Percentiles rank a stretch among this genome's conserved stretches.
These are phyloP conservation scores for Bryoglossum gracile DNA, from an alignment of 495 filamentous ascomycete species.

Conservation along the genomic window DNA sequence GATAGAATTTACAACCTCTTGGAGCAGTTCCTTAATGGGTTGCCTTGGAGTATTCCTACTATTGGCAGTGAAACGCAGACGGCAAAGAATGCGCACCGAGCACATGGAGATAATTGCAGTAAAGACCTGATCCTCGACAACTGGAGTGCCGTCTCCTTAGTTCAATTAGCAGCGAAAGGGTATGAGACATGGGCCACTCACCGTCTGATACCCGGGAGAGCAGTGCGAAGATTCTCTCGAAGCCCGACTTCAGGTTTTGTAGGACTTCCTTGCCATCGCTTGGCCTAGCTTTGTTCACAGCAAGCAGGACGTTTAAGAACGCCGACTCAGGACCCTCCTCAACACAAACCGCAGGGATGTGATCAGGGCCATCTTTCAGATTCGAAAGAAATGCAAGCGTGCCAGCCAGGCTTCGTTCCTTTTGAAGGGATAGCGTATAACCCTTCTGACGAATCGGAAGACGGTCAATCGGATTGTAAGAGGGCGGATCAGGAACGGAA, in stretches of 20 bases:
- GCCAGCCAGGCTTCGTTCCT: constrained; percentile 27
- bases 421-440: constrained; percentile 28
- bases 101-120: constrained; percentile 32
- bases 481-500: constrained; percentile 17
- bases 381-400: constrained; percentile 35
- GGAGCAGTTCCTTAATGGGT: constrained; percentile 23
- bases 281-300: constrained; percentile 28
- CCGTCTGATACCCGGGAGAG: constrained; percentile 20
- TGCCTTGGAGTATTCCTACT: constrained; percentile 11
- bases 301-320: constrained; percentile 30
- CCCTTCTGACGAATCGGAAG: constrained; percentile 4
- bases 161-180: constrained; percentile 5
- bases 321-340: constrained; percentile 26
- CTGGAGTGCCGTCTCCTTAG: constrained; percentile 1
- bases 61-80: constrained; percentile 24
- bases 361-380: constrained; percentile 25
- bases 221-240: constrained; percentile 26
- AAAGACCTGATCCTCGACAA: constrained; percentile 26
- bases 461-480: constrained; percentile 13
- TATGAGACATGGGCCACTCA: constrained; percentile 6
- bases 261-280: constrained; percentile 16
- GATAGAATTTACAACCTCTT: constrained; percentile 11
- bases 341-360: constrained; percentile 34
- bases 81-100: constrained; percentile 28
- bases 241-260: constrained; percentile 24